These are phyloP conservation scores for Linderniella brevidens DNA, from an alignment of 257 asterid genomes.

Conservation along the genomic window DNA sequence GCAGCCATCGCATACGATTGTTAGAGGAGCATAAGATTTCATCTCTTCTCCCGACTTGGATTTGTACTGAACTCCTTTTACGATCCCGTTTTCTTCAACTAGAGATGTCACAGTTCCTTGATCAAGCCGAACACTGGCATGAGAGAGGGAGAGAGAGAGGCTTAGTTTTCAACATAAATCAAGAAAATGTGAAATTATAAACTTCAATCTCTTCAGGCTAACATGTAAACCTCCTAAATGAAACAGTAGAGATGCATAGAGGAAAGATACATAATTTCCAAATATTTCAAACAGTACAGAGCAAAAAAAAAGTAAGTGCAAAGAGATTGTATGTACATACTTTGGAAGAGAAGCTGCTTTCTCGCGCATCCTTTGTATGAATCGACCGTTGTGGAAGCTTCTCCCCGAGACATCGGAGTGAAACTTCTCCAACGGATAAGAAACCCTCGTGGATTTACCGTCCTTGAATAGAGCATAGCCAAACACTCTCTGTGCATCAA, in stretches of 20 bases:
- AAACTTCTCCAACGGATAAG: slow-evolving; percentile 79
- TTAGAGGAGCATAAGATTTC: slow-evolving; percentile 52
- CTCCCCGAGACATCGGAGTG: slow-evolving; percentile 78
- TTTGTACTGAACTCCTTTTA: slow-evolving; percentile 68
- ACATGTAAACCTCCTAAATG: no score
- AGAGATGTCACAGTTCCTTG: slow-evolving; percentile 72
- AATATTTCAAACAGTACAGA: no score
- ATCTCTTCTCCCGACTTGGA: slow-evolving; percentile 43
- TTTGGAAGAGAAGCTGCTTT: slow-evolving; percentile 80
- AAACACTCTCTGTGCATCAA: slow-evolving; percentile 82
- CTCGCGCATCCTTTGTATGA: slow-evolving; percentile 80
- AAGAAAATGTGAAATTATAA: no score
- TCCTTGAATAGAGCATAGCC: slow-evolving; percentile 93
- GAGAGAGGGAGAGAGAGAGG: not conserved
- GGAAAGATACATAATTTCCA: no score
- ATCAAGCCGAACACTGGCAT: slow-evolving; percentile 45
- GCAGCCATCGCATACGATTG: slow-evolving; percentile 77
- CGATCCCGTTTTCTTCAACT: slow-evolving; percentile 47
- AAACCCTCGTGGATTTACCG: slow-evolving; percentile 58
- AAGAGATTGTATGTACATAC: no score
- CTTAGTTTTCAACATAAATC: no score
- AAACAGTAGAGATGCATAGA: no score
- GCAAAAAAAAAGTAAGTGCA: no score
- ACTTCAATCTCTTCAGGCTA: no score
- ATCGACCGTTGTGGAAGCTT: slow-evolving; percentile 91